These are phyloP conservation scores for Cylindrodendrum hubeiense DNA, from an alignment of 2,329 filamentous ascomycete species.

Conservation along the genomic window DNA sequence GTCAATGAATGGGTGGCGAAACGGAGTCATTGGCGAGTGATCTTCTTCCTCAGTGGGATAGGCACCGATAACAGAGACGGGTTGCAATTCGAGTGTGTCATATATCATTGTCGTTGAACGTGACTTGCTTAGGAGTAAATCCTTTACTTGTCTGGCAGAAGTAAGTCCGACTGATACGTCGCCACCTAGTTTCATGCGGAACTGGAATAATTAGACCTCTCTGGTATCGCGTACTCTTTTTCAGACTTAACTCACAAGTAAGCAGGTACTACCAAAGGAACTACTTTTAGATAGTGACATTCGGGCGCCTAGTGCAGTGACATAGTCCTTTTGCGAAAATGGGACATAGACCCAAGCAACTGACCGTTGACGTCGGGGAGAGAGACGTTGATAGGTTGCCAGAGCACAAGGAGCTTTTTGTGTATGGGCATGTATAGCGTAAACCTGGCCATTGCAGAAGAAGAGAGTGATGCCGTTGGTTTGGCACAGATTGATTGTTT, in stretches of 20 bases:
- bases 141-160: constrained; percentile 1
- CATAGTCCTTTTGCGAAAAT: constrained; percentile 22
- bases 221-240: neutral
- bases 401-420: constrained; percentile 12
- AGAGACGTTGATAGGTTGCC: constrained; percentile 22
- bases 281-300: neutral
- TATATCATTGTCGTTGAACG: constrained; percentile 20
- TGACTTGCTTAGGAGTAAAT: constrained; percentile 17
- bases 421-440: constrained; percentile 31
- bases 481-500: constrained; percentile 20
- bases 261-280: constrained; percentile 6
- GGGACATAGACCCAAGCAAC: constrained; percentile 32
- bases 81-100: constrained; percentile 11
- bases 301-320: constrained; percentile 21
- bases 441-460: constrained; percentile 15
- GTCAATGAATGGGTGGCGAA: constrained; percentile 9
- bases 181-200: constrained; percentile 29
- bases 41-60: constrained; percentile 13
- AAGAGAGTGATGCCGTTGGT: constrained; percentile 27
- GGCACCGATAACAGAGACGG: constrained; percentile 21
- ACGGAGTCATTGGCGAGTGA: constrained; percentile 8
- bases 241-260: constrained; percentile 21
- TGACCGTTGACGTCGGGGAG: constrained; percentile 16
- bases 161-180: constrained; percentile 20
- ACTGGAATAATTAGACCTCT: constrained; percentile 17